phyloP scores from a whole-genome alignment of 306 rosid species.

The Argentina anserina region DNA sequence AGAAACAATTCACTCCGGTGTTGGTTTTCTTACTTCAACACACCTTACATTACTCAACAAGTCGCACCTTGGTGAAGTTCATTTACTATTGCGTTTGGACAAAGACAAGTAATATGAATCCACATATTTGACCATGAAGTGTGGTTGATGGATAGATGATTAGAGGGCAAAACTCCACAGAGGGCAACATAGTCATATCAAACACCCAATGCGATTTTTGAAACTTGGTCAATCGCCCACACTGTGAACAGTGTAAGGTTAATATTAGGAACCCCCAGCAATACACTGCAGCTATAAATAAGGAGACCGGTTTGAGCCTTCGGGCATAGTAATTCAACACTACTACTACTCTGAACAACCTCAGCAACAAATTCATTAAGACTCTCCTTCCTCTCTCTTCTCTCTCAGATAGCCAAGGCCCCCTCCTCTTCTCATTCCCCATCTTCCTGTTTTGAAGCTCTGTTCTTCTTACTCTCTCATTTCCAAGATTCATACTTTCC shows the following conservation, averaged over 20 bases:
- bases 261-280: conserved; percentile 9
- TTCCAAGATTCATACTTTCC: conserved; percentile 12
- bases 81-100: too few relatives aligned
- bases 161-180: too few relatives aligned
- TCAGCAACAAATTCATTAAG: not conserved
- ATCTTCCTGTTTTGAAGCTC: not conserved
- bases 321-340: conserved; percentile 1
- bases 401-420: not conserved
- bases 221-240: conserved; percentile 10
- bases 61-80: too few relatives aligned
- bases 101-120: not conserved
- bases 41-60: too few relatives aligned
- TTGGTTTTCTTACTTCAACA: too few relatives aligned
- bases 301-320: not conserved
- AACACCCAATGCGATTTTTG: too few relatives aligned
- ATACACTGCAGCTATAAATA: conserved; percentile 56
- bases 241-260: conserved; percentile 3
- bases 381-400: not conserved
- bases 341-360: not conserved
- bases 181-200: conserved; percentile 19
- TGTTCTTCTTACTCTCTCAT: not conserved
- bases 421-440: not conserved
- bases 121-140: too few relatives aligned
- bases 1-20: too few relatives aligned
- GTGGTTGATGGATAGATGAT: too few relatives aligned